These are phyloP conservation scores for Aspergillus felis DNA, from an alignment of 2,329 filamentous ascomycete species.

Conservation along the genomic window DNA sequence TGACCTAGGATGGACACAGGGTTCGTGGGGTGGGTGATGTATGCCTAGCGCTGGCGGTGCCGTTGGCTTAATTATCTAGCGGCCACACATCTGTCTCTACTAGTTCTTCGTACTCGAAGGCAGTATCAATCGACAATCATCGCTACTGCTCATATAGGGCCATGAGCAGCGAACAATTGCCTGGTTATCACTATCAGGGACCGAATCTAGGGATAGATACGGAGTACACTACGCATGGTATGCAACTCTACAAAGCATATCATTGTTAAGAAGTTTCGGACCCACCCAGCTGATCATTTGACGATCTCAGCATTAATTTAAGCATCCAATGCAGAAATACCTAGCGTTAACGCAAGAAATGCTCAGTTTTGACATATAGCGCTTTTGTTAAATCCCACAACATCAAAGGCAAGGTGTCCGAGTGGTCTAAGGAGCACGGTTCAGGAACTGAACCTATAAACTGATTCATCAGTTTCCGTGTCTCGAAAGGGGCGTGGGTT, in stretches of 20 bases:
- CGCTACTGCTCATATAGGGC: too few species aligned
- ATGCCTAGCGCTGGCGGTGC: too few species aligned
- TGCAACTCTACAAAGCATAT: background rate
- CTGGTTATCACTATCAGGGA: background rate
- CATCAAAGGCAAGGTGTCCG: background rate
- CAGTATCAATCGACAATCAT: too few species aligned
- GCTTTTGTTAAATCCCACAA: fast-evolving
- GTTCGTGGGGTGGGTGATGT: too few species aligned
- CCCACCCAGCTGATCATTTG: slow-evolving; percentile 5
- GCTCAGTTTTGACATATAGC: background rate
- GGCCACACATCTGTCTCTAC: too few species aligned
- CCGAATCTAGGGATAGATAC: background rate
- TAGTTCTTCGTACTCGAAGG: too few species aligned
- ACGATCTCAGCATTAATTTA: background rate
- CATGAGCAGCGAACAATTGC: background rate
- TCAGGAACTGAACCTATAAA: background rate
- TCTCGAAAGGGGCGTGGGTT: background rate
- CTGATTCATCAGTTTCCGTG: background rate
- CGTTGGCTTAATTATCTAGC: too few species aligned
- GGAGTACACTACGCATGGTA: background rate
- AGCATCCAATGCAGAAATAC: background rate
- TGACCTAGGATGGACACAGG: too few species aligned
- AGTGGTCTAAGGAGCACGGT: background rate
- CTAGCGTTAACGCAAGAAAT: background rate
- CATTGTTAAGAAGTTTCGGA: background rate